phyloP scores from a whole-genome alignment of 495 filamentous ascomycete species.

The Parathielavia hyrcaniae region DNA sequence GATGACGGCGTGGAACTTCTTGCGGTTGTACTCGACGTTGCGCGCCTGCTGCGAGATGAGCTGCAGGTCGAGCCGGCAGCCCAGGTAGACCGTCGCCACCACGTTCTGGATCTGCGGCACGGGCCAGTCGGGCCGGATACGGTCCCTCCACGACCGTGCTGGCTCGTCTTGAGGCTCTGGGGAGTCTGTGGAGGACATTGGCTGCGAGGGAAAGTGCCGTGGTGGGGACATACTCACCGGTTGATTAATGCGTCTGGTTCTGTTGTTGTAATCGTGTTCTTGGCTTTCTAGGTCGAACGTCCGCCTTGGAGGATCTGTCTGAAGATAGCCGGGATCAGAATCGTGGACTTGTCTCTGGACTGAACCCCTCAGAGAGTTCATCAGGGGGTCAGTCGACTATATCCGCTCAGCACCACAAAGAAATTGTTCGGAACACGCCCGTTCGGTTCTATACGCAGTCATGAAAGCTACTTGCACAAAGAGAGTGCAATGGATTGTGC shows the following conservation, averaged over 20 bases:
- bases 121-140: constrained; percentile 21
- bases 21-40: constrained; percentile 94
- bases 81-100: constrained; percentile 93
- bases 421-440: neutral
- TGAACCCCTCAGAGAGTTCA: no score
- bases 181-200: neutral
- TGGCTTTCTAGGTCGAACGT: no score
- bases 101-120: constrained; percentile 55
- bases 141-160: neutral
- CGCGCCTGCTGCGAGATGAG: constrained; percentile 89
- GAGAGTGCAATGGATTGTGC: constrained; percentile 2
- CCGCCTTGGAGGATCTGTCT: no score
- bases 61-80: constrained; percentile 90
- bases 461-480: neutral
- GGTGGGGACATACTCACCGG: neutral
- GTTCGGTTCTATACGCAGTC: neutral
- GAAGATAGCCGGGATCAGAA: no score
- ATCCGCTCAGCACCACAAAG: neutral
- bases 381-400: no score
- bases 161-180: neutral
- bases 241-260: no score
- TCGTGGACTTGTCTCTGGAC: no score
- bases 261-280: no score
- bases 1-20: constrained; percentile 96
- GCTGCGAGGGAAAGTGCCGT: neutral